Conservation (phyloP, 768 basidiomycete species). For the Boletus rex-veris region DNA sequence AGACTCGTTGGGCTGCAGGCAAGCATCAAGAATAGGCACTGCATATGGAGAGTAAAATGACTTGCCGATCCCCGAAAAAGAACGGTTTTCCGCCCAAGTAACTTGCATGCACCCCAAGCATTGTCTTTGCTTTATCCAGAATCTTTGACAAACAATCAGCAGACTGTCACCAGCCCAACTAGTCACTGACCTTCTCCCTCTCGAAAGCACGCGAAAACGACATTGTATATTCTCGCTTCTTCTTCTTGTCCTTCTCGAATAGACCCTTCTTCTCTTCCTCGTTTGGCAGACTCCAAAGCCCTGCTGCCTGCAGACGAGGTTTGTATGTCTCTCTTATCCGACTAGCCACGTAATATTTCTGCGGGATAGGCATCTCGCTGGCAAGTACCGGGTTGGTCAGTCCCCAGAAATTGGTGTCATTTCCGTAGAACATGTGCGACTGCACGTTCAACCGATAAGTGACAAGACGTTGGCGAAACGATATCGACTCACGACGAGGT, state of each 20-base stretch:
- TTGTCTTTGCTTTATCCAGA: constrained; percentile 52
- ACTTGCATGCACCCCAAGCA: constrained; percentile 56
- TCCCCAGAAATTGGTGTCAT: constrained; percentile 57
- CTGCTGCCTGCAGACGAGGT: constrained; percentile 57
- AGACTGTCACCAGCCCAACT: background rate
- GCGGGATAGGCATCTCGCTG: constrained; percentile 59
- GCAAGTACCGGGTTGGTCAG: constrained; percentile 55
- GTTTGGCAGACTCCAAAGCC: constrained; percentile 53
- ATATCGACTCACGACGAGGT: constrained; percentile 57
- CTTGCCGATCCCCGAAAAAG: constrained; percentile 50
- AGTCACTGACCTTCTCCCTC: constrained; percentile 48
- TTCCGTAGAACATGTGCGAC: constrained; percentile 63
- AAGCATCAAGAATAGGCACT: background rate
- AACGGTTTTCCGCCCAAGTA: constrained; percentile 50
- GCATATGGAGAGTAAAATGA: background rate
- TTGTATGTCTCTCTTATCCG: constrained; percentile 57
- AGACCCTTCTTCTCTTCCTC: constrained; percentile 38
- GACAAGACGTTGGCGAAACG: background rate
- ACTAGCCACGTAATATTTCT: constrained; percentile 68
- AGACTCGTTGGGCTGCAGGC: constrained; percentile 53
- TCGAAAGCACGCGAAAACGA: constrained; percentile 56
- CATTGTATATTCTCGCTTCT: constrained; percentile 34
- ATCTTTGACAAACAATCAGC: constrained; percentile 40
- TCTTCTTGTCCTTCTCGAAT: constrained; percentile 33
- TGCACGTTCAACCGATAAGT: constrained; percentile 27